A percentile compares a stretch with the other conserved stretches of the same genome.
Conservation (phyloP, 495 filamentous ascomycete species). For the Hyaloscypha hepaticicola region DNA sequence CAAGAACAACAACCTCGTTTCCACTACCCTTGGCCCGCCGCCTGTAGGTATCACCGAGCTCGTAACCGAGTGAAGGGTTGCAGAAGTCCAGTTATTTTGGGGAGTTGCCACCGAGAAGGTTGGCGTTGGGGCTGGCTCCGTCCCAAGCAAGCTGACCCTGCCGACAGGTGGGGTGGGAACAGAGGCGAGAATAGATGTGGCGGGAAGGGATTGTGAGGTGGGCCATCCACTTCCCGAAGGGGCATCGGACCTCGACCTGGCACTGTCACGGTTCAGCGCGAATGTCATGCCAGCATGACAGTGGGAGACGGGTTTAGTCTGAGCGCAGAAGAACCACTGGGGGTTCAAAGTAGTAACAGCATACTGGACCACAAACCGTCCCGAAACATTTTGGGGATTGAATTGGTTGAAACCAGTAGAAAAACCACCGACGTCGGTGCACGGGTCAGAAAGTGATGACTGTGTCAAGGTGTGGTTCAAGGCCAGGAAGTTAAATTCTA, state of each 20-base stretch:
- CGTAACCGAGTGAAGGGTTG: too few species aligned
- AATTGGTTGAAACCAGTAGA: conserved; percentile 26
- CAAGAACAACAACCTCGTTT: too few species aligned
- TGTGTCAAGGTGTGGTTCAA: conserved; percentile 30
- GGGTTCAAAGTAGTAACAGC: neutral
- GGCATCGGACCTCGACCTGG: neutral
- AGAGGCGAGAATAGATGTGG: too few species aligned
- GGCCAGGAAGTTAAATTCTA: conserved; percentile 25
- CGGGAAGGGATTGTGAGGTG: too few species aligned
- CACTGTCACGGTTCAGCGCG: conserved; percentile 5
- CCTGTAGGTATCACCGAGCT: too few species aligned
- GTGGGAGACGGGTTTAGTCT: neutral
- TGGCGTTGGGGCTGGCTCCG: too few species aligned
- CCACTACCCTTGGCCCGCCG: too few species aligned
- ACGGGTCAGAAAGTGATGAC: conserved; percentile 24
- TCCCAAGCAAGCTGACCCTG: too few species aligned
- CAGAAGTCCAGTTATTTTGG: too few species aligned
- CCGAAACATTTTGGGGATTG: conserved; percentile 23
- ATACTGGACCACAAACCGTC: conserved; percentile 4
- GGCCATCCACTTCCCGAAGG: too few species aligned
- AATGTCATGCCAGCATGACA: conserved; percentile 11
- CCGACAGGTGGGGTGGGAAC: too few species aligned
- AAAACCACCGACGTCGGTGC: conserved; percentile 9
- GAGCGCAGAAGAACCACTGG: conserved; percentile 10
- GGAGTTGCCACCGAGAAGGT: too few species aligned